Evolutionary conservation across 208 protist species (phyloP).

Genomic region (Acanthamoeba sp.): DNA sequence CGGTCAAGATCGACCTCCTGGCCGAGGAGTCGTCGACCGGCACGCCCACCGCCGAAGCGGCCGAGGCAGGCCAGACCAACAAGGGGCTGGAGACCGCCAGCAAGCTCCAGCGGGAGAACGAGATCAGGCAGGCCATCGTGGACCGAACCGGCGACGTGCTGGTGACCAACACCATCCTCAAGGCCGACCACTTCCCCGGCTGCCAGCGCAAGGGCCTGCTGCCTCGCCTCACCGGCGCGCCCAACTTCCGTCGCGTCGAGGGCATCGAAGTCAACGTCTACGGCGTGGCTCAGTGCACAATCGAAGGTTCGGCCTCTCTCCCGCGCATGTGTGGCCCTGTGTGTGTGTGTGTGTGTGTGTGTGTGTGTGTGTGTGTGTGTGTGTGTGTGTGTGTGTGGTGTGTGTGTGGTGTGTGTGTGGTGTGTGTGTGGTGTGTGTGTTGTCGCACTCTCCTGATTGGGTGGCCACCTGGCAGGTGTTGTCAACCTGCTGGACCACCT

Average conservation of each 20-base stretch:
- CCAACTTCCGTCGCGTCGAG: slow-evolving; percentile 74
- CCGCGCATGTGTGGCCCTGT: not conserved
- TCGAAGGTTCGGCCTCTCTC: slow-evolving; percentile 4
- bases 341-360: not conserved
- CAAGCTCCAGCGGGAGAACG: not conserved
- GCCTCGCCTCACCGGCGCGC: slow-evolving; percentile 70
- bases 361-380: not conserved
- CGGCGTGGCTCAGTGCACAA: slow-evolving; percentile 74
- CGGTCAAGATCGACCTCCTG: slow-evolving; percentile 59
- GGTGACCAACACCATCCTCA: slow-evolving; percentile 75
- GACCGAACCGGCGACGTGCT: slow-evolving; percentile 71
- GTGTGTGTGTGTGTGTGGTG: not conserved
- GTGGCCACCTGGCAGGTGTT: not conserved
- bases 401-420: not conserved
- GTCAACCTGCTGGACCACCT: slow-evolving; percentile 52
- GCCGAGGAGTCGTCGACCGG: not conserved
- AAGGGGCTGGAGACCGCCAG: not conserved
- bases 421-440: not conserved
- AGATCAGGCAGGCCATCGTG: slow-evolving; percentile 37
- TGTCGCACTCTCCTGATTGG: too few relatives aligned
- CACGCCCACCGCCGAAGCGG: not conserved
- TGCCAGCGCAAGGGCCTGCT: slow-evolving; percentile 71
- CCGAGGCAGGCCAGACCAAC: not conserved
- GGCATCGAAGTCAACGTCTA: slow-evolving; percentile 74
- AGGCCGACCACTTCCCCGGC: slow-evolving; percentile 79